These are phyloP conservation scores for Myxozyma neotropica DNA, from an alignment of 805 yeast species.

Conservation along the genomic window DNA sequence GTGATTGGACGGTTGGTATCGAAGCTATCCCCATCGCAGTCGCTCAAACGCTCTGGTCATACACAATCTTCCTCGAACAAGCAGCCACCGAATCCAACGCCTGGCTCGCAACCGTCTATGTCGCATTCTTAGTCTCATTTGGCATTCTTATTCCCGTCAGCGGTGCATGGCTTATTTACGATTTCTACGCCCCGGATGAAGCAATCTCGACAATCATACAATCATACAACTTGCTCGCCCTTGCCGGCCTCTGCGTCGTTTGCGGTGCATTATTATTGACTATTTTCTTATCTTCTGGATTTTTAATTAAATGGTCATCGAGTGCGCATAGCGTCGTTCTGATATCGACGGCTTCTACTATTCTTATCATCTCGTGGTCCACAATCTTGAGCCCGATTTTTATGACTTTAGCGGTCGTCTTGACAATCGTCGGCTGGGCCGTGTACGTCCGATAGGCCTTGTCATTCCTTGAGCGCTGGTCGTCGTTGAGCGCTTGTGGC, in stretches of 20 bases:
- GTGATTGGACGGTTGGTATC: constrained; percentile 25
- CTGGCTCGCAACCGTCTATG: constrained; percentile 32
- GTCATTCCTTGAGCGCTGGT: background rate
- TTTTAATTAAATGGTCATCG: constrained; percentile 27
- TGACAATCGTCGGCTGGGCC: constrained; percentile 21
- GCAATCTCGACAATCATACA: background rate
- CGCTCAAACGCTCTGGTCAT: constrained; percentile 26
- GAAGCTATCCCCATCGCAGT: constrained; percentile 28
- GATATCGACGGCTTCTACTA: constrained; percentile 30
- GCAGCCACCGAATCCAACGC: constrained; percentile 28
- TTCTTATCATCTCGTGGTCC: constrained; percentile 16
- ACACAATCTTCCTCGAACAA: constrained; percentile 26
- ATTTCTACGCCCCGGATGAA: background rate
- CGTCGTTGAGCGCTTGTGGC: background rate
- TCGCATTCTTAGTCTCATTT: constrained; percentile 22
- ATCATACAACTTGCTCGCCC: background rate
- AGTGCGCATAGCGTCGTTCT: constrained; percentile 31
- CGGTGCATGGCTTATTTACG: constrained; percentile 5
- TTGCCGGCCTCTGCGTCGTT: background rate
- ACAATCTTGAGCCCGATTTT: constrained; percentile 10
- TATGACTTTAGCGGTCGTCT: background rate
- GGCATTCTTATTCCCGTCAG: constrained; percentile 10
- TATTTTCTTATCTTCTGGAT: constrained; percentile 27
- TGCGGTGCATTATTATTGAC: constrained; percentile 12
- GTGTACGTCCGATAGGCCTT: constrained; percentile 21